phyloP scores from a whole-genome alignment of 352 stramenopile genomes.

The Phytophthora meadii region DNA sequence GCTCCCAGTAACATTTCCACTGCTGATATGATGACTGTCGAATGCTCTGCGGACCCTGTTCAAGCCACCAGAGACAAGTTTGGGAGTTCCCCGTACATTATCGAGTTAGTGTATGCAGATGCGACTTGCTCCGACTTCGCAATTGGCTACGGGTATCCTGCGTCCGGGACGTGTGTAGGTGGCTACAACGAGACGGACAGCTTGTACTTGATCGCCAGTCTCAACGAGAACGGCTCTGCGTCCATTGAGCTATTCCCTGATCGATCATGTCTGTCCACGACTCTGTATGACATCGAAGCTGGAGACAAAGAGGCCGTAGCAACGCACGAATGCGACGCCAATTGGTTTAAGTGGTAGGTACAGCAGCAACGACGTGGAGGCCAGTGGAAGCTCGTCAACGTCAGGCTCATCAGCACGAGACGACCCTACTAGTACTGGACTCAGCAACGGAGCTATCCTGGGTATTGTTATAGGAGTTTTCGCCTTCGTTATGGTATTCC shows the following conservation, averaged over 20 bases:
- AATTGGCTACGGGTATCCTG: conserved; percentile 15
- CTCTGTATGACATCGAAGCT: conserved; percentile 9
- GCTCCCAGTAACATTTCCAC: conserved; percentile 8
- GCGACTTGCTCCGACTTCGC: conserved; percentile 14
- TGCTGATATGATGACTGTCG: conserved; percentile 19
- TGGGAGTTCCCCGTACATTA: conserved; percentile 21
- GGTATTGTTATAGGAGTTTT: conserved; percentile 4
- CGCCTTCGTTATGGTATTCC: conserved; percentile 6
- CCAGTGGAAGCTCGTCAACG: neutral
- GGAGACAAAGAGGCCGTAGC: conserved; percentile 11
- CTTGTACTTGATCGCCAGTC: conserved; percentile 27
- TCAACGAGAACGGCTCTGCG: conserved; percentile 19
- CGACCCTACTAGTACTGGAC: neutral
- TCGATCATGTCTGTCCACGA: conserved; percentile 16
- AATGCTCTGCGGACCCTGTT: conserved; percentile 17
- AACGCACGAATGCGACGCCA: conserved; percentile 19
- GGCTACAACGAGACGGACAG: conserved; percentile 13
- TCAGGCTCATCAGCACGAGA: neutral
- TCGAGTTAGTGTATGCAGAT: conserved; percentile 15
- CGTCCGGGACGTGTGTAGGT: conserved; percentile 11
- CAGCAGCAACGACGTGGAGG: conserved; percentile 23
- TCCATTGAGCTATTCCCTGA: conserved; percentile 17
- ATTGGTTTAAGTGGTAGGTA: conserved; percentile 32
- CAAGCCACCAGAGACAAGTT: conserved; percentile 19
- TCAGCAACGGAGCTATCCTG: conserved; percentile 13